phyloP scores from a whole-genome alignment of 2,329 filamentous ascomycete genomes.

The Ophiostoma quercus region DNA sequence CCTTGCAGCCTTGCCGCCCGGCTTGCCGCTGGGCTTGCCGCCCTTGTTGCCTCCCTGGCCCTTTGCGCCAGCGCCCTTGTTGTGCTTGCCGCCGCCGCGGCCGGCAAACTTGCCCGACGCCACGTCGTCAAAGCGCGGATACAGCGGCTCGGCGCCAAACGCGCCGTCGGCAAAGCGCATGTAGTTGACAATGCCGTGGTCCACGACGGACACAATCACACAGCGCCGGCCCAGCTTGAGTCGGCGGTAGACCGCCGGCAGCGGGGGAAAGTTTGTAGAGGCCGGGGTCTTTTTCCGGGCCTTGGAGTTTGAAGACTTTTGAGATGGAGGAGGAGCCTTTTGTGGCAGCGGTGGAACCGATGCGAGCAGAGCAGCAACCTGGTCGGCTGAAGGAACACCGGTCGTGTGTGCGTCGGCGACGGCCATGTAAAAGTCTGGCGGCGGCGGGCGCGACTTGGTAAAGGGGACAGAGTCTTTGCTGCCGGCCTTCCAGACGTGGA shows the following conservation, averaged over 20 bases:
- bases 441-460: conserved; percentile 70
- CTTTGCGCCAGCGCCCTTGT: conserved; percentile 23
- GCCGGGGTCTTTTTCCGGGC: not conserved
- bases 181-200: conserved; percentile 85
- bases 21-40: not conserved
- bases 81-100: conserved; percentile 31
- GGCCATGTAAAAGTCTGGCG: conserved; percentile 78
- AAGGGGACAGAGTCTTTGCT: conserved; percentile 47
- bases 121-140: conserved; percentile 49
- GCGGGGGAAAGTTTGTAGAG: not conserved
- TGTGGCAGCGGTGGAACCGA: conserved; percentile 63
- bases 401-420: conserved; percentile 72
- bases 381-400: conserved; percentile 63
- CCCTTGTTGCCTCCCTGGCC: not conserved
- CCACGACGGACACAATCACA: conserved; percentile 80
- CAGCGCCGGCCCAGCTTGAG: conserved; percentile 81
- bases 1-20: not conserved
- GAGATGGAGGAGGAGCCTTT: not conserved
- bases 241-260: conserved; percentile 58
- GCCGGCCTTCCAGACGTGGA: conserved; percentile 24
- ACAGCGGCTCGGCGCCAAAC: conserved; percentile 71
- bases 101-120: conserved; percentile 33
- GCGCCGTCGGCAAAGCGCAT: conserved; percentile 72
- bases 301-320: not conserved
- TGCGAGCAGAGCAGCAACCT: conserved; percentile 67